Percentiles rank a stretch among this genome's conserved stretches.
Conservation (phyloP, 257 asterid species). For the Solanum clarkiae region DNA sequence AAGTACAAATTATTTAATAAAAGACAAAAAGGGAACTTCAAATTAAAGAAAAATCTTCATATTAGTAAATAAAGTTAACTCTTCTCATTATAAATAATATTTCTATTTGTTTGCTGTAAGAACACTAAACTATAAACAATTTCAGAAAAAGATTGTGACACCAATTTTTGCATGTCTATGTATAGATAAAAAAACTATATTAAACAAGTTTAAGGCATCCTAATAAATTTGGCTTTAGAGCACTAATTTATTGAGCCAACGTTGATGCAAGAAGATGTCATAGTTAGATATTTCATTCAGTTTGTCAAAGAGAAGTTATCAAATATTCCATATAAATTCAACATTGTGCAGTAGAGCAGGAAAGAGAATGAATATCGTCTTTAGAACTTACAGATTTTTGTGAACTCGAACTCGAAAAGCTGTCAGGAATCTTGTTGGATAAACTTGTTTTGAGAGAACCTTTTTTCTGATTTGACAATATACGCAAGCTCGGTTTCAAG, state of each 20-base stretch:
- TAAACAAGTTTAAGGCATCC: not conserved
- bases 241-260: not conserved
- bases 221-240: not conserved
- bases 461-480: slow-evolving; percentile 37
- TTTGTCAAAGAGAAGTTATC: not conserved
- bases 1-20: not conserved
- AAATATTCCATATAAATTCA: not conserved
- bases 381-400: slow-evolving; percentile 39
- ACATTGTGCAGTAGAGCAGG: not conserved
- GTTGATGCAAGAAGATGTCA: not conserved
- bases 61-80: not conserved
- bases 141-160: not conserved
- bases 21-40: not conserved
- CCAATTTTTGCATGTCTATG: not conserved
- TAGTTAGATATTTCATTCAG: not conserved
- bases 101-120: not conserved
- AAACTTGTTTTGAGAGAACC: slow-evolving; percentile 58
- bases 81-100: not conserved
- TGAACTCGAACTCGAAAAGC: slow-evolving; percentile 53
- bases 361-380: not conserved
- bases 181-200: not conserved
- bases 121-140: not conserved
- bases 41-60: not conserved
- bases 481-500: slow-evolving; percentile 95
- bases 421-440: slow-evolving; percentile 53